A percentile compares a stretch with the other conserved stretches of the same genome.
Conservation (phyloP, 2,329 filamentous ascomycete genomes). For the Paracoccidioides lutzii region DNA sequence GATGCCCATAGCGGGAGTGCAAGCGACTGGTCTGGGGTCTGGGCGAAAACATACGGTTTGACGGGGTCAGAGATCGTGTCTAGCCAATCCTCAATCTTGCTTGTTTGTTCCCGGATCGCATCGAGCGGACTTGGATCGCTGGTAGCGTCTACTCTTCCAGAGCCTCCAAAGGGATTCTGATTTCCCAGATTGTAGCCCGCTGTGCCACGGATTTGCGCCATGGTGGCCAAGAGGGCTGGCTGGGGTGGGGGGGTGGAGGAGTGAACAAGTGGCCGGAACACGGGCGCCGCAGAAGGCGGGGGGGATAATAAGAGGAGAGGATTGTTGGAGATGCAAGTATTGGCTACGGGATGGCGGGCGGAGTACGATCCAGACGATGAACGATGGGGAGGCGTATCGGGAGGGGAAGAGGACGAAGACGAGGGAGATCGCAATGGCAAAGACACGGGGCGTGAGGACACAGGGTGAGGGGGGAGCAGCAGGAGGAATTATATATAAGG, state of each 20-base stretch:
- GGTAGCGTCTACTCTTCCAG: slow-evolving; percentile 45
- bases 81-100: slow-evolving; percentile 92
- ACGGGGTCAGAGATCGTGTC: slow-evolving; percentile 79
- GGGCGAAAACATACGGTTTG: slow-evolving; percentile 67
- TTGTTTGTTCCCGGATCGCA: slow-evolving; percentile 83
- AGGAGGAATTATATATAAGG: too few relatives aligned
- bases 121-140: slow-evolving; percentile 69
- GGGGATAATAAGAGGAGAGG: not conserved
- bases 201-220: slow-evolving; percentile 49
- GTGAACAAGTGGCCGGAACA: not conserved
- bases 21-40: slow-evolving; percentile 4
- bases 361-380: too few relatives aligned
- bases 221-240: slow-evolving; percentile 16
- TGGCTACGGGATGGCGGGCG: slow-evolving; percentile 6
- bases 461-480: too few relatives aligned
- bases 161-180: slow-evolving; percentile 57
- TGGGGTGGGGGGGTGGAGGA: not conserved
- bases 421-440: too few relatives aligned
- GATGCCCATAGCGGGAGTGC: not conserved
- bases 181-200: slow-evolving; percentile 74
- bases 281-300: not conserved
- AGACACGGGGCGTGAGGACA: too few relatives aligned
- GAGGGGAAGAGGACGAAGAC: too few relatives aligned
- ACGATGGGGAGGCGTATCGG: too few relatives aligned
- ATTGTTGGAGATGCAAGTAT: too few relatives aligned